These are phyloP conservation scores for Penicillium janthinellum DNA, from an alignment of 2,329 filamentous ascomycete genomes.

Conservation along the genomic window DNA sequence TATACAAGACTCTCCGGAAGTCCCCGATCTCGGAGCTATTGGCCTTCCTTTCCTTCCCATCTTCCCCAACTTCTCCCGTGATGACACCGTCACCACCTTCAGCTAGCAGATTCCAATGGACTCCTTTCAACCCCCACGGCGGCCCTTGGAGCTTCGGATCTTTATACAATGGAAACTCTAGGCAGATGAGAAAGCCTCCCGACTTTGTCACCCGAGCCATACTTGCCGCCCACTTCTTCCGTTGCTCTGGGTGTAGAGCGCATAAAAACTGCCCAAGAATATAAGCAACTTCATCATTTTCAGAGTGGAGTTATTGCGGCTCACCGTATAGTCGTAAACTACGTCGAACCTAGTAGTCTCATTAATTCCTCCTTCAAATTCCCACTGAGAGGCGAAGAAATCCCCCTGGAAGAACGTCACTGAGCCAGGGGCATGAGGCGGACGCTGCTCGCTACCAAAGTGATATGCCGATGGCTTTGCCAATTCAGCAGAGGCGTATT, in stretches of 20 bases:
- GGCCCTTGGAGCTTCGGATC: conserved; percentile 38
- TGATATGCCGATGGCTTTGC: conserved; percentile 19
- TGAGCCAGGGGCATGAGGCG: conserved; percentile 40
- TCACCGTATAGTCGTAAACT: conserved; percentile 65
- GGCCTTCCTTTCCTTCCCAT: conserved; percentile 1
- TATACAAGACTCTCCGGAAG: conserved; percentile 34
- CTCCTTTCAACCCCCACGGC: conserved; percentile 43
- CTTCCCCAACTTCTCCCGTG: conserved; percentile 10
- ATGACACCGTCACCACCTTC: conserved; percentile 31
- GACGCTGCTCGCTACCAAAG: conserved; percentile 13
- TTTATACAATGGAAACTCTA: conserved; percentile 48
- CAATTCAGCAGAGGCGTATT: conserved; percentile 25
- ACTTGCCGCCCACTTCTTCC: conserved; percentile 57
- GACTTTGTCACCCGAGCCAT: conserved; percentile 54
- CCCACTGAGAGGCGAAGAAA: conserved; percentile 66
- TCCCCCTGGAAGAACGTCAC: conserved; percentile 63
- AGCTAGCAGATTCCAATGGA: conserved; percentile 39
- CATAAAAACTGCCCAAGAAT: conserved; percentile 58
- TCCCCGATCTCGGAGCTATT: conserved; percentile 3
- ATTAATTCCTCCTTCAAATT: conserved; percentile 33
- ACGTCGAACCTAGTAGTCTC: conserved; percentile 58
- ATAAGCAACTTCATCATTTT: neutral
- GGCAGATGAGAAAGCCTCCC: conserved; percentile 58
- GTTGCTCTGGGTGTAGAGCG: conserved; percentile 58
- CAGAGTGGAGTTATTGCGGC: conserved; percentile 19